A percentile compares a stretch with the other conserved stretches of the same genome.
phyloP scores from a whole-genome alignment of 1,284 basidiomycete genomes.

The Sporisorium exsertum region DNA sequence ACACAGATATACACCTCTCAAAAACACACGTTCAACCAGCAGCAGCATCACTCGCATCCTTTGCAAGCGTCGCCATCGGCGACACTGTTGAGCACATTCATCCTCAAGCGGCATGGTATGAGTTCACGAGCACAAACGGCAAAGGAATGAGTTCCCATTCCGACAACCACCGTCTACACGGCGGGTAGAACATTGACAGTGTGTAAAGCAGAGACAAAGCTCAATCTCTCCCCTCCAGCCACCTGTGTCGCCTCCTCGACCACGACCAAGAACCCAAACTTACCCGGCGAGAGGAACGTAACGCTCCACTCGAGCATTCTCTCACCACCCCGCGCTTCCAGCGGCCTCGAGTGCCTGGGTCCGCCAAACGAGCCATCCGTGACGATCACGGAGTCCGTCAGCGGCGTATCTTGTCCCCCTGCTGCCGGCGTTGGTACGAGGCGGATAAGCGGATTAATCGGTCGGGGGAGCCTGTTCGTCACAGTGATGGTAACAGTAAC shows the following conservation, averaged over 20 bases:
- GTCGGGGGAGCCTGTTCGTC: conserved; percentile 17
- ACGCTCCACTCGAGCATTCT: conserved; percentile 18
- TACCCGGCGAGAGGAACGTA: conserved; percentile 25
- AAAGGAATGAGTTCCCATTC: neutral
- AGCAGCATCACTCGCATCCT: neutral
- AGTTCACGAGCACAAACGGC: too few relatives aligned
- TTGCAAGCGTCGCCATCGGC: neutral
- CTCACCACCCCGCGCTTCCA: neutral
- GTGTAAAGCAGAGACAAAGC: conserved; percentile 10
- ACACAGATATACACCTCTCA: conserved; percentile 2
- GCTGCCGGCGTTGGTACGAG: conserved; percentile 32
- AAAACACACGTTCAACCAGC: neutral
- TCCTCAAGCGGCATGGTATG: too few relatives aligned
- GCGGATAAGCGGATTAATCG: conserved; percentile 30
- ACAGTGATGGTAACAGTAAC: conserved; percentile 11
- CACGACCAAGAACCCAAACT: conserved; percentile 25
- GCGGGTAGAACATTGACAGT: conserved; percentile 16
- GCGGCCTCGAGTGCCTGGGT: too few relatives aligned
- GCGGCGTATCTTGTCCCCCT: neutral
- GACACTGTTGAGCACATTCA: neutral
- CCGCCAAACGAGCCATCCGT: conserved; percentile 31
- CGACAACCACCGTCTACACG: neutral
- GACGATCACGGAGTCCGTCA: conserved; percentile 20
- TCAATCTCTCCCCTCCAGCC: conserved; percentile 11
- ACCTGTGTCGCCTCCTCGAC: conserved; percentile 21